Base-by-base conservation (phyloP, 2,329 filamentous ascomycete species). In the Xylaria multiplex region DNA sequence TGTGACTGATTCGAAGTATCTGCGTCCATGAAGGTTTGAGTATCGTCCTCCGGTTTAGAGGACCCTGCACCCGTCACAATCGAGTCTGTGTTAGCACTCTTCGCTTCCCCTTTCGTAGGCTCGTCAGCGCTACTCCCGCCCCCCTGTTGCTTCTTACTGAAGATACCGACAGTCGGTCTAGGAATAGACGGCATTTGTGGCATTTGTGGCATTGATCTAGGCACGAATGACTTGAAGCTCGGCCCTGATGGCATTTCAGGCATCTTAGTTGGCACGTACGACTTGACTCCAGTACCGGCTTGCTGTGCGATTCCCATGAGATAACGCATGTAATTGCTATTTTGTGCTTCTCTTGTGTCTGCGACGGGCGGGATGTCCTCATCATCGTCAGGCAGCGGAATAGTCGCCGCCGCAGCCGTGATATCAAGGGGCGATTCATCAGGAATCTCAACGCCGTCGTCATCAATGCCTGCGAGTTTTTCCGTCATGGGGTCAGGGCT, bases 361-460 rank as follows among this genome's bases (percentile, higher is more conserved):
- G 71, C 70, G 13, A 79, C 71, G 0, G 78, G 76, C 0, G 76
- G 74, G 0, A 61, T 37, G 9, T 69, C 73, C 6, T 79, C 77
- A 19, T 79, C 76, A 22, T 82, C 82, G 22, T 79, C 78, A 0
- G 84, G 83, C 0, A 85, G 73, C 0, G 84, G 83, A 0, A 84
- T 82, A 1, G 85, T 75, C 0, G 83, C 82, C 0, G 84, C 84
- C 0, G 84, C 84, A 0, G 83, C 84, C 0, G 83, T 82, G 37
- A 86, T 86, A 64, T 86, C 84, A 45, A 86, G 79, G 2, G 84
- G 84, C 1, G 84, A 84, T 65, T 79, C 75, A 48, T 80, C 79
- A 1, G 77, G 79, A 0, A 81, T 62, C 2, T 70, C 68, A 11
- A 70, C 66, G 14, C 49, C 64, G 0, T 63, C 71, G 2, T 72